phyloP scores from a whole-genome alignment of 495 filamentous ascomycete species.

The Wilcoxina mikolae region DNA sequence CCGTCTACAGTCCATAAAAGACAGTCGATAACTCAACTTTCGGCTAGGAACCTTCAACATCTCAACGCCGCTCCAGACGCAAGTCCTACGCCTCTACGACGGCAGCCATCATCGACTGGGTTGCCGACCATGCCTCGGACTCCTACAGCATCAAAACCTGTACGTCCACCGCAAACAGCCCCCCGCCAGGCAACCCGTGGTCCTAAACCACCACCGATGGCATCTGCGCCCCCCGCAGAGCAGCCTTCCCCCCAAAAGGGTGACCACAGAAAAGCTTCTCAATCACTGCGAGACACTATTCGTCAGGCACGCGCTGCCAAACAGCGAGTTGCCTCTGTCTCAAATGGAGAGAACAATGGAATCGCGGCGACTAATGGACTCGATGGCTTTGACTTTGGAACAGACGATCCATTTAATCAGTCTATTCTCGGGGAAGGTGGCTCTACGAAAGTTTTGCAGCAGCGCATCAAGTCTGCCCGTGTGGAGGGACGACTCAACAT shows the following conservation, averaged over 20 bases:
- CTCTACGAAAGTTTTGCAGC: constrained; percentile 49
- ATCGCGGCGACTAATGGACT: constrained; percentile 33
- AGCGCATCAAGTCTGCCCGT: constrained; percentile 59
- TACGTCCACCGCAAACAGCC: constrained; percentile 5
- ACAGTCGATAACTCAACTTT: constrained; percentile 20
- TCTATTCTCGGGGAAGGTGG: constrained; percentile 42
- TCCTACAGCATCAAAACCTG: constrained; percentile 11
- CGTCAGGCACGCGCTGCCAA: constrained; percentile 84
- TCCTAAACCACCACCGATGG: constrained; percentile 4
- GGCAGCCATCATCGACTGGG: constrained; percentile 13
- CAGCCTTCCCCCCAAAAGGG: constrained; percentile 38
- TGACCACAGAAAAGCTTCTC: constrained; percentile 39
- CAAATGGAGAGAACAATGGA: constrained; percentile 21
- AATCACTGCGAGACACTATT: constrained; percentile 74
- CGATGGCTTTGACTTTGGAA: constrained; percentile 41
- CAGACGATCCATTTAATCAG: constrained; percentile 54
- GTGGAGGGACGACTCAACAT: constrained; percentile 79
- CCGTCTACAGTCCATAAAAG: constrained; percentile 14
- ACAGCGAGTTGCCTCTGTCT: constrained; percentile 33
- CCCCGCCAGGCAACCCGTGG: constrained; percentile 10
- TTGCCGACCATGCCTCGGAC: constrained; percentile 11
- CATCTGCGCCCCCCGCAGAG: constrained; percentile 8
- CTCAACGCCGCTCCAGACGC: background rate
- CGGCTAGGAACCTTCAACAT: constrained; percentile 7
- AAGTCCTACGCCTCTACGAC: constrained; percentile 16